Conservation (phyloP, 2,329 filamentous ascomycete species). For the Diaporthe citriasiana region DNA sequence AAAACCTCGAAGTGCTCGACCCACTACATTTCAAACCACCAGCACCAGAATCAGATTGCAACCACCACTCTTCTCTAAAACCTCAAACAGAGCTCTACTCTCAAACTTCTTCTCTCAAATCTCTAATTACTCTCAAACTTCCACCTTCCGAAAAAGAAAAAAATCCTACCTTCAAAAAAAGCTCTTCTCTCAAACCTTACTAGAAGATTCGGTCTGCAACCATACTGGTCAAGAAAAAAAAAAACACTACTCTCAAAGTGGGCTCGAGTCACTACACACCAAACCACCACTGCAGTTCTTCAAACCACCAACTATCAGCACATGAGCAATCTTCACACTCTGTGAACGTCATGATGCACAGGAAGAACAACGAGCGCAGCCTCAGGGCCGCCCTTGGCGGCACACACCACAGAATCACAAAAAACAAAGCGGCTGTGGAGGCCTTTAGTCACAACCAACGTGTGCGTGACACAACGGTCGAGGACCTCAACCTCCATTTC, state of each 20-base stretch:
- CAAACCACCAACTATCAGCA: not conserved
- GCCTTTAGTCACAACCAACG: not conserved
- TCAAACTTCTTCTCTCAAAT: not conserved
- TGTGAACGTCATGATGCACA: slow-evolving; percentile 3
- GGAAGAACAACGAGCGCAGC: not conserved
- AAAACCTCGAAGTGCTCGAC: not conserved
- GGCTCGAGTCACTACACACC: not conserved
- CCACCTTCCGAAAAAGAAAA: too few relatives aligned
- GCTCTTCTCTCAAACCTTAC: not conserved
- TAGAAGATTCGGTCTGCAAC: not conserved
- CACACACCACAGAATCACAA: not conserved
- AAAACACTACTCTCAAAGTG: not conserved
- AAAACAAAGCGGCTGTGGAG: not conserved
- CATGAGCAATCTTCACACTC: not conserved
- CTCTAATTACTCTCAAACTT: too few relatives aligned
- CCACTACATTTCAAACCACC: not conserved
- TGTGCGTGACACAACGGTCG: not conserved
- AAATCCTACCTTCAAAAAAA: too few relatives aligned
- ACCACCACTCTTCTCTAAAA: not conserved
- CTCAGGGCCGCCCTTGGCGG: not conserved
- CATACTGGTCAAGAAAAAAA: too few relatives aligned
- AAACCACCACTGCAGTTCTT: not conserved
- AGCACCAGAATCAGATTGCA: not conserved
- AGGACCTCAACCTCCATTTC: not conserved
- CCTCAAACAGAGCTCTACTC: not conserved